Evolutionary conservation across 108 stramenopile species (phyloP).

Genomic region (Cyclotella choctawhatcheeana): DNA sequence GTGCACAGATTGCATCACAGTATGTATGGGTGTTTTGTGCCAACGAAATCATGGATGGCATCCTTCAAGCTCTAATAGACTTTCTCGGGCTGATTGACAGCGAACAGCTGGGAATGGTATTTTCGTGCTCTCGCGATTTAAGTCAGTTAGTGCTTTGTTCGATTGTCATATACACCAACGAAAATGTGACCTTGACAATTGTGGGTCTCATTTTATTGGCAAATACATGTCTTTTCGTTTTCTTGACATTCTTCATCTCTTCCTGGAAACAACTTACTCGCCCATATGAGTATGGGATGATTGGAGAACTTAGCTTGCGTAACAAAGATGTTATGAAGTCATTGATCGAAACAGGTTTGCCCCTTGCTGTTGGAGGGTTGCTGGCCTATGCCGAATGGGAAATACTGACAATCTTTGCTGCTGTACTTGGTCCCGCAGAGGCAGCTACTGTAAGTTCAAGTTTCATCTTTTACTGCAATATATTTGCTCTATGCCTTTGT

Average conservation of each 20-base stretch:
- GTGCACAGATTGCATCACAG: conserved; percentile 12
- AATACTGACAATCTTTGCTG: conserved; percentile 64
- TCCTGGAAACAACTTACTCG: conserved; percentile 3
- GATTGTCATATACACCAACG: background rate
- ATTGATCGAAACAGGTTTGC: conserved; percentile 55
- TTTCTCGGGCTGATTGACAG: conserved; percentile 29
- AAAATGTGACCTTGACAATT: conserved; percentile 35
- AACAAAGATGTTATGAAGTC: conserved; percentile 38
- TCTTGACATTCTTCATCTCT: conserved; percentile 30
- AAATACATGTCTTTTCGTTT: conserved; percentile 22
- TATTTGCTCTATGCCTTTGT: too few species aligned
- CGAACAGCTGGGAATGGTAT: conserved; percentile 20
- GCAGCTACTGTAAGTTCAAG: too few species aligned
- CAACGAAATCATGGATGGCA: conserved; percentile 11
- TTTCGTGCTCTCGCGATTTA: background rate
- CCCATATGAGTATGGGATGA: conserved; percentile 32
- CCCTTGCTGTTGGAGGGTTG: conserved; percentile 65
- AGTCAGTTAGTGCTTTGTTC: conserved; percentile 16
- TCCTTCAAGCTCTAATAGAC: conserved; percentile 6
- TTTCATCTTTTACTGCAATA: too few species aligned
- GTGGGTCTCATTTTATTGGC: conserved; percentile 29
- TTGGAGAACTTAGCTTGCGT: conserved; percentile 5
- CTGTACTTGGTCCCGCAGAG: conserved; percentile 73
- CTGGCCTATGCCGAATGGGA: conserved; percentile 81
- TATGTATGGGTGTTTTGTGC: conserved; percentile 35